Percentiles rank a stretch among this genome's conserved stretches.
phyloP scores from a whole-genome alignment of 139 green algal species.

The Diplosphaera chodatii region DNA sequence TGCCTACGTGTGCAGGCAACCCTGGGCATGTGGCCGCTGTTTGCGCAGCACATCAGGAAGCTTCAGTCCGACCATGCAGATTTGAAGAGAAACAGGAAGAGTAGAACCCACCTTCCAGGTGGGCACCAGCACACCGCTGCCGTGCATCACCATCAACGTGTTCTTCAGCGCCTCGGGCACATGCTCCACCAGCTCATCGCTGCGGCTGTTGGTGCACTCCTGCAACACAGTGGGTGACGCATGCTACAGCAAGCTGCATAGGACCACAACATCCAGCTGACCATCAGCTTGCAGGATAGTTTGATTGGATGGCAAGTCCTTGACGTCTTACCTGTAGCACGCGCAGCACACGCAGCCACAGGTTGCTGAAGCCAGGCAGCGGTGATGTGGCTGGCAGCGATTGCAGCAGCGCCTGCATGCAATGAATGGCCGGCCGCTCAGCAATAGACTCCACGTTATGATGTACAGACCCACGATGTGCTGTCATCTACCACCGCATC shows the following conservation, averaged over 20 bases:
- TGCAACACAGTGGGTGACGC: too few relatives aligned
- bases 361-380: slow-evolving; percentile 35
- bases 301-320: too few relatives aligned
- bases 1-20: slow-evolving; percentile 3
- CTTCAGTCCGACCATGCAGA: too few relatives aligned
- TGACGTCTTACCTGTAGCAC: slow-evolving; percentile 35
- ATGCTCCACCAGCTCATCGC: slow-evolving; percentile 74
- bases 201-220: slow-evolving; percentile 41
- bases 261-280: too few relatives aligned
- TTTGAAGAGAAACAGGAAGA: too few relatives aligned
- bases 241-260: too few relatives aligned
- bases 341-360: slow-evolving; percentile 46
- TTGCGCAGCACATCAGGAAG: too few relatives aligned
- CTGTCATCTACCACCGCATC: too few relatives aligned
- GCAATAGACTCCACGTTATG: too few relatives aligned
- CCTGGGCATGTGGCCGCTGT: not conserved
- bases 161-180: slow-evolving; percentile 92
- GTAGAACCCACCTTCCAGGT: slow-evolving; percentile 38
- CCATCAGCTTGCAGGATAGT: too few relatives aligned
- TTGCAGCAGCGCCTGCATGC: slow-evolving; percentile 42
- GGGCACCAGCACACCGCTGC: slow-evolving; percentile 45
- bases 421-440: not conserved
- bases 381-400: slow-evolving; percentile 26
- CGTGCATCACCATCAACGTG: slow-evolving; percentile 88
- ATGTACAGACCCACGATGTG: too few relatives aligned